Evolutionary conservation across 306 rosid genomes (phyloP), one percentile per base, ranked within the genome.

Genomic region (Cucumis cinereus): DNA sequence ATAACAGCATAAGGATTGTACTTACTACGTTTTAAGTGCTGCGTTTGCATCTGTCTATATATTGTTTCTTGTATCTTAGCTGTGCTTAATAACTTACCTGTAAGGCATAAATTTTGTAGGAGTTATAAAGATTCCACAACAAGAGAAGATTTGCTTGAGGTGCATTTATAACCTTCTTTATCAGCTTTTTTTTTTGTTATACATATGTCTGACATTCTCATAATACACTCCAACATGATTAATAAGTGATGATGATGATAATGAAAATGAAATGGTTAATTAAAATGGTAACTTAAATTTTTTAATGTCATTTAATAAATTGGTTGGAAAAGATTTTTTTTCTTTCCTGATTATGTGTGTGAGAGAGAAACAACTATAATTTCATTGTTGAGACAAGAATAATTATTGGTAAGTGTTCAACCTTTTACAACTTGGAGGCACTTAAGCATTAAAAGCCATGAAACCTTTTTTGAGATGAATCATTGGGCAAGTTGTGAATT

Each of bases 131-230:
- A 50, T 17, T 72, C 61, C 19, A 52, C 76, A 72, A 16, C 70
- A 52, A 83, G n/a, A 54, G 81, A 84, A 83, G 86, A 84, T 81
- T 86, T 88, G 17, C 98, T 86, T 22, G 88, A 95, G 99, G 98
- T 94, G 83, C 55, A 28, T 63, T 53, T 75, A 79, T 59, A 73
- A 59, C 66, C 63, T 45, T 59, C 56, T 20, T n/a, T 23, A 36
- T 62, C 40, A 35, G 20, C 58, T 56, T 78, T 28, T 28, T n/a
- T 43, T 20, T 68, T 38, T 30, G 50, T 3, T 23, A 28, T 79
- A 66, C 5, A 68, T 5, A 9, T 71, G 43, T 47, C 23, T 26
- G 8, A 23, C 16, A 11, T 74, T 30, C 36, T 54, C 63, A 47
- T 28, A 3, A 6, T 8, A 43, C 12, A 17, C 3, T 50, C 43